Evolutionary conservation across 768 basidiomycete species (phyloP), one percentile per base, ranked within the genome.

Genomic region (Tulasnella sp.): DNA sequence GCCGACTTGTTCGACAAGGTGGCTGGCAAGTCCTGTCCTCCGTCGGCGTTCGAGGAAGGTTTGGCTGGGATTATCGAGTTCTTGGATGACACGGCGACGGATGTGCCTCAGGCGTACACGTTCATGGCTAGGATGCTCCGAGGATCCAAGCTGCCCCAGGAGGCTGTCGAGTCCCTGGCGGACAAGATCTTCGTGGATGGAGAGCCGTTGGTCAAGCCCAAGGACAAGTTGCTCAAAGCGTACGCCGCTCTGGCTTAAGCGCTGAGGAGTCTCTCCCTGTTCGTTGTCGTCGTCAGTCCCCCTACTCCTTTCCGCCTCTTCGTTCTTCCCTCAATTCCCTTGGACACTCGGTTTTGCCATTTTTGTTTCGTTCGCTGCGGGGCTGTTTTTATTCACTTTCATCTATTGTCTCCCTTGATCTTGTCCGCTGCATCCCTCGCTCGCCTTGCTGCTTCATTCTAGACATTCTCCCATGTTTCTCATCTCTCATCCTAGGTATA

Each of bases 21-120:
- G 11, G 83, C 85, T 58, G 31, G 58, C 58, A 92, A 91, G 84
- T 85, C 85, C 38, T 89, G 90, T 78, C 85, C 89, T 0, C 71
- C 86, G 4, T 87, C 86, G 4, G 82, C 87, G 3, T 90, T 97
- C 82, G 91, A 94, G 83, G 87, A 90, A 77, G 93, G 94, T 17
- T 90, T 97, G 82, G 81, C 81, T 67, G 86, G 87, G 0, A 86
- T 89, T 71, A 89, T 91, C 36, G 93, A 94, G 83, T 83, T 90
- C 75, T 86, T 99, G 80, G 94, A 95, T 80, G 96, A 98, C 81
- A 88, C 96, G 76, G 90, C 91, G 38, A 91, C 96, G 79, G 96
- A 99, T 82, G 92, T 92, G 67, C 96, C 97, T 11, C 91, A 91
- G 80, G 97, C 95, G 0, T 91, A 91, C 84, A 82, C 86, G 58